phyloP scores from a whole-genome alignment of 768 basidiomycete species.

The Macrolepiota albuminosa region DNA sequence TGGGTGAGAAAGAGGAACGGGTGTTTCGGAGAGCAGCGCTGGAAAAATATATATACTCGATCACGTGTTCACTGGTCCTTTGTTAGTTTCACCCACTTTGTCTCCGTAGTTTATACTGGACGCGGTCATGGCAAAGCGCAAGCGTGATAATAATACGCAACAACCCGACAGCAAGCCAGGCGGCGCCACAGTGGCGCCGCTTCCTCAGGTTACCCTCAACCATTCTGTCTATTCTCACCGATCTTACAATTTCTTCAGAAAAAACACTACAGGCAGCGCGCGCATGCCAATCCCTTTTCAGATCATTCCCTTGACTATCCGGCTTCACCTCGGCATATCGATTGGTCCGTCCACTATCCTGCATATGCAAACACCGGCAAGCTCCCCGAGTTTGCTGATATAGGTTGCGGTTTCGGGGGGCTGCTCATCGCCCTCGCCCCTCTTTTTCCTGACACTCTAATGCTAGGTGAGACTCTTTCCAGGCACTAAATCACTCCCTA shows the following conservation, averaged over 20 bases:
- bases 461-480: constrained; percentile 69
- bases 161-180: constrained; percentile 7
- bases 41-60: constrained; percentile 14
- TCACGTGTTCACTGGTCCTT: constrained; percentile 22
- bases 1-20: constrained; percentile 20
- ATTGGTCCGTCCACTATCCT: constrained; percentile 86
- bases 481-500: neutral
- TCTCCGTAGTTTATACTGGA: neutral
- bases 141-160: constrained; percentile 20
- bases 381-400: constrained; percentile 89
- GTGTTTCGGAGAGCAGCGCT: constrained; percentile 7
- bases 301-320: constrained; percentile 90
- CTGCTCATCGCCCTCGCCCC: constrained; percentile 86
- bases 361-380: constrained; percentile 53
- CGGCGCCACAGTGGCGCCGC: constrained; percentile 17
- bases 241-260: constrained; percentile 41
- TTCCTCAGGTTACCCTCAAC: constrained; percentile 44
- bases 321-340: constrained; percentile 62
- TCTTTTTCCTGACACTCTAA: constrained; percentile 84
- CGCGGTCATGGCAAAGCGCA: constrained; percentile 29
- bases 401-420: constrained; percentile 98
- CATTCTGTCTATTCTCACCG: neutral
- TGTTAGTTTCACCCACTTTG: neutral
- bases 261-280: constrained; percentile 79
- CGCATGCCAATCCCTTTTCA: constrained; percentile 84